These are phyloP conservation scores for Nitzschia sp. DNA, from an alignment of 108 stramenopile species.

Conservation along the genomic window DNA sequence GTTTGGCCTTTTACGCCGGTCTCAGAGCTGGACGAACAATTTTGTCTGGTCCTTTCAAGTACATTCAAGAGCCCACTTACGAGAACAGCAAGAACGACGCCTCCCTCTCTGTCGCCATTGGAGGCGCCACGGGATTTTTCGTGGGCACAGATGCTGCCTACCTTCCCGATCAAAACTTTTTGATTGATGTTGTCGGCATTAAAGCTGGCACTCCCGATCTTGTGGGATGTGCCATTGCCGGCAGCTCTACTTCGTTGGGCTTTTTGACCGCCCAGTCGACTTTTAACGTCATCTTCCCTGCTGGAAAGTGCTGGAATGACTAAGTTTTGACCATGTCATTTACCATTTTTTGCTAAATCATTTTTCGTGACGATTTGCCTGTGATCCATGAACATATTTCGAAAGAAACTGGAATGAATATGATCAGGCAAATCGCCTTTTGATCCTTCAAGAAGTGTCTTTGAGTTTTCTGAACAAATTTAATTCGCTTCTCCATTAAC, in stretches of 20 bases:
- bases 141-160: constrained; percentile 86
- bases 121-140: constrained; percentile 85
- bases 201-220: constrained; percentile 57
- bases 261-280: constrained; percentile 64
- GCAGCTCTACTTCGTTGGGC: constrained; percentile 72
- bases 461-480: too few species aligned
- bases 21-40: constrained; percentile 63
- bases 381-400: too few species aligned
- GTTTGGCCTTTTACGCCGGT: constrained; percentile 78
- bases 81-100: constrained; percentile 70
- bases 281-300: constrained; percentile 66
- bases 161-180: constrained; percentile 81
- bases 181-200: constrained; percentile 77
- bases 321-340: constrained; percentile 14
- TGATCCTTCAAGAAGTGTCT: too few species aligned
- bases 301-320: constrained; percentile 81
- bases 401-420: too few species aligned
- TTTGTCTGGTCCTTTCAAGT: constrained; percentile 43
- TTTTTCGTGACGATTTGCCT: neutral
- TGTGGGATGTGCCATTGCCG: constrained; percentile 73
- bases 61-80: constrained; percentile 69
- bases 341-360: neutral
- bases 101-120: constrained; percentile 66
- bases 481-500: too few species aligned
- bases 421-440: too few species aligned